These are phyloP conservation scores for Juncus effusus DNA, from an alignment of 176 grass and related monocot species.

Conservation along the genomic window DNA sequence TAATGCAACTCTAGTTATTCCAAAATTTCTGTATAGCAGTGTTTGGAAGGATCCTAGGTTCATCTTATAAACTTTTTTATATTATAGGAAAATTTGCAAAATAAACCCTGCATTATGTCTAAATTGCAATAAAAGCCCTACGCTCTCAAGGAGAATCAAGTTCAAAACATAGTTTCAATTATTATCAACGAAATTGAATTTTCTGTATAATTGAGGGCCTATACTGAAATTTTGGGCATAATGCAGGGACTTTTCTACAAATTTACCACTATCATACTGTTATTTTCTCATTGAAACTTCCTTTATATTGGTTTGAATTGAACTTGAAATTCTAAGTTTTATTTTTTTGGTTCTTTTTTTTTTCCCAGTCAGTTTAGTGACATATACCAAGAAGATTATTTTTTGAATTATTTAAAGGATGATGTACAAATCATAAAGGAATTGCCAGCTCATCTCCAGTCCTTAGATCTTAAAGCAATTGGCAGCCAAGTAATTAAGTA, in stretches of 20 bases:
- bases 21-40: conserved; percentile 75
- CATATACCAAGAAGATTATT: conserved; percentile 93
- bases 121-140: too few relatives aligned
- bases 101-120: too few relatives aligned
- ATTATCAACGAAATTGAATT: too few relatives aligned
- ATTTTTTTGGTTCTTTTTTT: conserved; percentile 20
- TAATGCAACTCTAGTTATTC: conserved; percentile 72
- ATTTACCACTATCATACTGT: too few relatives aligned
- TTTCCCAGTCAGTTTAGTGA: conserved; percentile 82
- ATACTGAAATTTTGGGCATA: too few relatives aligned
- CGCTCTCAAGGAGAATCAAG: too few relatives aligned
- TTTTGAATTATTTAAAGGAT: conserved; percentile 71
- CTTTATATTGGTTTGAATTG: neutral
- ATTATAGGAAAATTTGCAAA: conserved; percentile 22
- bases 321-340: conserved; percentile 15
- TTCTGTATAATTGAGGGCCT: too few relatives aligned
- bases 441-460: conserved; percentile 58
- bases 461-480: conserved; percentile 63
- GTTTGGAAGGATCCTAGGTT: conserved; percentile 96
- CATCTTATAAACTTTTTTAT: conserved; percentile 35
- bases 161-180: too few relatives aligned
- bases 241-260: too few relatives aligned
- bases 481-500: conserved; percentile 62
- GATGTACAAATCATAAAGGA: conserved; percentile 81
- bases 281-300: neutral